Evolutionary conservation across 805 yeast species (phyloP).

Genomic region (Peterozyma xylosa): DNA sequence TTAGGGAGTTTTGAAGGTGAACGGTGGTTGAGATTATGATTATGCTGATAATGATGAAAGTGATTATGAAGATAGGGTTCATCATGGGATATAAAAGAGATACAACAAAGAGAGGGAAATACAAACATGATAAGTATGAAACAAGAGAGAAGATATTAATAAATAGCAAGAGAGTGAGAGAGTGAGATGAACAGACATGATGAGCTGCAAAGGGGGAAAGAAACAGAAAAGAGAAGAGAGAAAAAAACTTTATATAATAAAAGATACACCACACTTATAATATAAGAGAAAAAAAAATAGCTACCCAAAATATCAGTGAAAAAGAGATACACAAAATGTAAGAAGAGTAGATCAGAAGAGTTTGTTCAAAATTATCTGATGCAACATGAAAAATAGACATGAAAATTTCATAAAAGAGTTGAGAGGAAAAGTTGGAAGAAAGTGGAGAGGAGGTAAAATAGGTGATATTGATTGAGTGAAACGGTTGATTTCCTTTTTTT

Average conservation of each 20-base stretch:
- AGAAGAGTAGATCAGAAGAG: not conserved
- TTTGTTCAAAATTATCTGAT: not conserved
- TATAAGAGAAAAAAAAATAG: not conserved
- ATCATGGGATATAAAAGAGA: constrained; percentile 11
- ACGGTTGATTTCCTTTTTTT: too few relatives aligned
- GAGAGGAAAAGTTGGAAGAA: not conserved
- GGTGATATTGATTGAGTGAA: not conserved
- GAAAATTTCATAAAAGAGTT: not conserved
- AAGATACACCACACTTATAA: not conserved
- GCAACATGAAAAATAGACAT: not conserved
- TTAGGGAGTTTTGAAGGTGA: too few relatives aligned
- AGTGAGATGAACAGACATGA: not conserved
- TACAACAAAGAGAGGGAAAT: not conserved
- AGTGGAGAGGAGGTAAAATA: constrained; percentile 1
- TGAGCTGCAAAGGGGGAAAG: not conserved
- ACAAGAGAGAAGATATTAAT: not conserved
- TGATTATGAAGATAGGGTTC: not conserved
- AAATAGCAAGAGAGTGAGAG: not conserved
- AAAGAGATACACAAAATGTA: not conserved
- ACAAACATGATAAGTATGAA: constrained; percentile 1
- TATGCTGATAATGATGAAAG: not conserved
- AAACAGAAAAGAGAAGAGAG: not conserved
- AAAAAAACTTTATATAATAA: not conserved
- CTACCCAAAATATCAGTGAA: not conserved
- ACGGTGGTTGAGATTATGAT: not conserved